Evolutionary conservation across 345 rosid genomes (phyloP).

Genomic region (Salix koriyanagi): DNA sequence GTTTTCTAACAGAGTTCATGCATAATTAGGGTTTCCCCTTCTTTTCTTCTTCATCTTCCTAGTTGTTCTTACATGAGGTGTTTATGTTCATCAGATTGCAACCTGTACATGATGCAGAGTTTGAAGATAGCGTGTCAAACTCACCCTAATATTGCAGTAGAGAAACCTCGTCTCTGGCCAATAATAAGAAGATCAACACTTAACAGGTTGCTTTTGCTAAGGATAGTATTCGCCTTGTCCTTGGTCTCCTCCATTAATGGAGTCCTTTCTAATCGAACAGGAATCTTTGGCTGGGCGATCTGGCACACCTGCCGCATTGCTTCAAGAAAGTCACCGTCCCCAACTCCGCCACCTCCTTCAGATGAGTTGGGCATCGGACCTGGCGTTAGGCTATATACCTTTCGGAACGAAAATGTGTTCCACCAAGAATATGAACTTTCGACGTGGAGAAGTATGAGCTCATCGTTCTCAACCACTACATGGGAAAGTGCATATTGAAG

Average conservation of each 20-base stretch:
- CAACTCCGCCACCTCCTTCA: constrained; percentile 23
- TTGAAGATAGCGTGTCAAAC: constrained; percentile 8
- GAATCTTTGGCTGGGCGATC: constrained; percentile 53
- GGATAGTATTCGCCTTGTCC: constrained; percentile 56
- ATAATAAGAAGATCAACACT: constrained; percentile 59
- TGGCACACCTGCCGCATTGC: constrained; percentile 63
- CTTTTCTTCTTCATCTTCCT: not conserved
- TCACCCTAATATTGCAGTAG: constrained; percentile 65
- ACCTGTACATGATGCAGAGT: not conserved
- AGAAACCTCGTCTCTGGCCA: constrained; percentile 67
- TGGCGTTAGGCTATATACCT: constrained; percentile 14
- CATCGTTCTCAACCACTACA: constrained; percentile 58
- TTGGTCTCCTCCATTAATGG: constrained; percentile 34
- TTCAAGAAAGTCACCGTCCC: constrained; percentile 53
- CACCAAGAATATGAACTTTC: constrained; percentile 49
- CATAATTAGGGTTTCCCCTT: not conserved
- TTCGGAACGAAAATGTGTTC: constrained; percentile 52
- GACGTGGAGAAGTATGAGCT: constrained; percentile 56
- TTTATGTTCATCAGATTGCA: not conserved
- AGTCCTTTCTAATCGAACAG: constrained; percentile 35
- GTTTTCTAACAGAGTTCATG: not conserved
- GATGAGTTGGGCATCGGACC: not conserved
- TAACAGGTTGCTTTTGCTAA: constrained; percentile 40
- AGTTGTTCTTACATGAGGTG: not conserved
- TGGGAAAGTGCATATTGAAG: constrained; percentile 69